Conservation (phyloP, 129 eudicot species). For the Centella asiatica region DNA sequence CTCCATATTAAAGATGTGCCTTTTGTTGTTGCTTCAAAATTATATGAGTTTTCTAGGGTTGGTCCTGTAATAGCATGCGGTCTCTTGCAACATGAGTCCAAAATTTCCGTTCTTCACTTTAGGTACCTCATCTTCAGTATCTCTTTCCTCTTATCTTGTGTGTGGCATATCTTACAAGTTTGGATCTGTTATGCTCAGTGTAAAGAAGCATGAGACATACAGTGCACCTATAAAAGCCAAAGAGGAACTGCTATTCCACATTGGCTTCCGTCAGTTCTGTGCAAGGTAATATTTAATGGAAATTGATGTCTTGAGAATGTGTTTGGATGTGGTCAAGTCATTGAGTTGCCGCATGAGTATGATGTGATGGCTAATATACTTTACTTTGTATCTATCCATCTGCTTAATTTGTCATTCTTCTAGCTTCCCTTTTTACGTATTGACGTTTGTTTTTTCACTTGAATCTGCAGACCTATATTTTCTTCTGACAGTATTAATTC, state of each 20-base stretch:
- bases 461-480: slow-evolving; percentile 70
- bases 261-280: slow-evolving; percentile 83
- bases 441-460: neutral
- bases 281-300: slow-evolving; percentile 38
- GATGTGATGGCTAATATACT: neutral
- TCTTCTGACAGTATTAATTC: slow-evolving; percentile 80
- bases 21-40: slow-evolving; percentile 44
- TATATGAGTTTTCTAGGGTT: slow-evolving; percentile 28
- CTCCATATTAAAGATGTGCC: slow-evolving; percentile 67
- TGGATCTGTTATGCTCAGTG: slow-evolving; percentile 28
- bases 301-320: neutral
- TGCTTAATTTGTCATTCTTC: neutral
- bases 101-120: slow-evolving; percentile 90
- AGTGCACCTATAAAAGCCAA: slow-evolving; percentile 76
- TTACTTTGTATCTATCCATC: neutral
- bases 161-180: neutral
- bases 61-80: slow-evolving; percentile 74
- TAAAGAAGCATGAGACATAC: slow-evolving; percentile 78
- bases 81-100: slow-evolving; percentile 86
- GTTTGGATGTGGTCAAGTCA: neutral
- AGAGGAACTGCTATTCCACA: slow-evolving; percentile 82
- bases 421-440: neutral
- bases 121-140: slow-evolving; percentile 33
- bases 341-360: neutral
- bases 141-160: neutral